Evolutionary conservation across 495 filamentous ascomycete genomes (phyloP).

Genomic region (Talaromyces wortmannii): DNA sequence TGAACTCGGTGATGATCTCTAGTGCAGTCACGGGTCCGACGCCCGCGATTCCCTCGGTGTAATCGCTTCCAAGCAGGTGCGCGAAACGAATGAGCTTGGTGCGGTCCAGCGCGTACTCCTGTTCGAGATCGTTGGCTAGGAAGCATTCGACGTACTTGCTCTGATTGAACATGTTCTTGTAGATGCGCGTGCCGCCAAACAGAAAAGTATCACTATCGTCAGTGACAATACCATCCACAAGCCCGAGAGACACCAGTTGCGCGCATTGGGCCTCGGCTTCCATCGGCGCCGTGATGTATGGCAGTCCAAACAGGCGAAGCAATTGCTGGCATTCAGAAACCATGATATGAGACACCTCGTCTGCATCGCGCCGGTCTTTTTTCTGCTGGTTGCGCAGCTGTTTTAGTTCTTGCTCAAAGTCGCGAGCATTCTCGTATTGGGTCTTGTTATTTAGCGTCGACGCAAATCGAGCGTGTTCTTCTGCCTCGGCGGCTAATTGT

Average conservation of each 20-base stretch:
- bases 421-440: conserved; percentile 53
- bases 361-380: conserved; percentile 90
- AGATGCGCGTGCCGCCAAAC: conserved; percentile 91
- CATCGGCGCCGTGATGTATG: conserved; percentile 96
- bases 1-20: conserved; percentile 89
- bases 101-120: conserved; percentile 78
- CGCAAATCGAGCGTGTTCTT: conserved; percentile 90
- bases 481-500: conserved; percentile 78
- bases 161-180: conserved; percentile 99
- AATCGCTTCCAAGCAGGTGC: conserved; percentile 86
- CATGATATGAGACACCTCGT: conserved; percentile 94
- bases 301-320: conserved; percentile 82
- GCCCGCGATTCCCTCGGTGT: conserved; percentile 84
- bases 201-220: conserved; percentile 97
- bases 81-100: conserved; percentile 79
- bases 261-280: conserved; percentile 98
- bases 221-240: conserved; percentile 97
- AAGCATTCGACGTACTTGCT: conserved; percentile 98
- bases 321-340: conserved; percentile 90
- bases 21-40: conserved; percentile 91
- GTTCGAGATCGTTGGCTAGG: conserved; percentile 76
- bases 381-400: conserved; percentile 87
- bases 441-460: conserved; percentile 67
- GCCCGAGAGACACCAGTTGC: conserved; percentile 72
- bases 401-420: conserved; percentile 82